Evolutionary conservation across 306 rosid species (phyloP), one percentile per base, ranked within the genome.

Genomic region (Inga oerstediana): DNA sequence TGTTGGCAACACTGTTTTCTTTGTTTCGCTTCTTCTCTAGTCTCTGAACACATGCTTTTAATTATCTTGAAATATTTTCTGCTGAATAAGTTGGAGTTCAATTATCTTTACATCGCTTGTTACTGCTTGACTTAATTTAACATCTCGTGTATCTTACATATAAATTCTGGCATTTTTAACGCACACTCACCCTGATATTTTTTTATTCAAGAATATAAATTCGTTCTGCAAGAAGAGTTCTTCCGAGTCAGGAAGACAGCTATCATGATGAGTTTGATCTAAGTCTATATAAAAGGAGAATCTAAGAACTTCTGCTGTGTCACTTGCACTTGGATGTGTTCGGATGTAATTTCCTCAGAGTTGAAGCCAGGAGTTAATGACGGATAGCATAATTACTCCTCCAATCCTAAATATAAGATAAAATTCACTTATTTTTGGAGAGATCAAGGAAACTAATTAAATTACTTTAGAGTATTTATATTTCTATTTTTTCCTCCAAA

Each of bases 21-120:
- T 79, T 43, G 69, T 71, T 83, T 73, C 66, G 11, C 56, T 70
- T 46, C 22, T 76, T 76, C 43, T 80, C 34, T 41, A 22, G 15
- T 77, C 13, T 78, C n/a, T 24, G 16, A 39, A 82, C 4, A 12
- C 68, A 62, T 27, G 72, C 66, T 79, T 78, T 70, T 32, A 61
- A 32, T 39, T 39, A 39, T 7, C 73, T 30, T 62, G 71, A 32
- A 15, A 30, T 64, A 64, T 30, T 30, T 64, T 27, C 43, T 5
- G n/a, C 10, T 4, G 44, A 32, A 14, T 37, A 3, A 4, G 44
- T 30, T 51, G 80, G 52, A 27, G 16, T 54, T 75, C 30, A 35
- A 5, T 11, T 56, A 13, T 27, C 39, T 27, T 64, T 14, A 30
- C 32, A 30, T 7, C 7, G 48, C 45, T 48, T 67, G 37, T 79